Evolutionary conservation across 345 rosid species (phyloP).

Genomic region (Citropsis articulata): DNA sequence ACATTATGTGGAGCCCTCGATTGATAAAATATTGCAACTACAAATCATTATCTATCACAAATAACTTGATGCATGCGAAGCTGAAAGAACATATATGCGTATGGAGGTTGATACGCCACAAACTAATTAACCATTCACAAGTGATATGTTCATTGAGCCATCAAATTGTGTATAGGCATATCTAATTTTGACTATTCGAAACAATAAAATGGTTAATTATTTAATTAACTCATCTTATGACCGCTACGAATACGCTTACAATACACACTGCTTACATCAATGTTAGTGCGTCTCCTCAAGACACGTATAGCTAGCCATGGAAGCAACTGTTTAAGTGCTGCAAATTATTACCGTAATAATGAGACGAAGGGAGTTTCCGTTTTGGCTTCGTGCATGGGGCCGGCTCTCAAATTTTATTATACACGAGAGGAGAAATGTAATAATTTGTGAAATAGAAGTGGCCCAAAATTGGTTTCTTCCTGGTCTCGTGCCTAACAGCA

Average conservation of each 20-base stretch:
- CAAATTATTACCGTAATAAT: background rate
- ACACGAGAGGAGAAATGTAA: background rate
- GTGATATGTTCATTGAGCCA: background rate
- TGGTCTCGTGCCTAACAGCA: conserved; percentile 14
- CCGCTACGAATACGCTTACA: too few species aligned
- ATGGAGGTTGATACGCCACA: conserved; percentile 17
- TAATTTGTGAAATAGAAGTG: background rate
- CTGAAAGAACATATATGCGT: background rate
- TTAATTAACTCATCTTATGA: too few species aligned
- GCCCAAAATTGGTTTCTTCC: conserved; percentile 8
- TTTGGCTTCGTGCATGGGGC: background rate
- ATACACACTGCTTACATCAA: background rate
- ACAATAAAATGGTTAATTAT: too few species aligned
- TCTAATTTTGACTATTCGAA: too few species aligned
- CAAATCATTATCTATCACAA: conserved; percentile 13
- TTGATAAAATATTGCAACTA: background rate
- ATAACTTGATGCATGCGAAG: background rate
- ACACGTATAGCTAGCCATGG: background rate
- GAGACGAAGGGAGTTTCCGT: background rate
- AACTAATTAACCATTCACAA: background rate
- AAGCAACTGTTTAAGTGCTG: background rate
- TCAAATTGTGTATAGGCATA: too few species aligned
- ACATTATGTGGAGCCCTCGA: conserved; percentile 7
- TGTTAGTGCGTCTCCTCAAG: background rate
- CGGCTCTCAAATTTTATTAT: background rate